Conservation (phyloP, 495 filamentous ascomycete species). For the Podospora anserina region DNA sequence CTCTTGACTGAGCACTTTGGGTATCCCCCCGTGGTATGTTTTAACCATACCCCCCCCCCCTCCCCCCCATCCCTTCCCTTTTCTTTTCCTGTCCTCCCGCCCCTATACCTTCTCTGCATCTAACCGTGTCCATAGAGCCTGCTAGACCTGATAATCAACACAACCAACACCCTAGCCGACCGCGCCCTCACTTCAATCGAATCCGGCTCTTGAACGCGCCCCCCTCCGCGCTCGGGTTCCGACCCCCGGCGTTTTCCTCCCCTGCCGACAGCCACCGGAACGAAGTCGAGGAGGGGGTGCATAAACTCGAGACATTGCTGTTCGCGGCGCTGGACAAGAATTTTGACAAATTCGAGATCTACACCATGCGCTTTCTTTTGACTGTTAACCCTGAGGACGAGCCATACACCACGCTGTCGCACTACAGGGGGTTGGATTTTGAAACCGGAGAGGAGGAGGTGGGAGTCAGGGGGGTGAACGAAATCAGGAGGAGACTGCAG, state of each 20-base stretch:
- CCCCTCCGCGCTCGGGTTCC: slow-evolving; percentile 75
- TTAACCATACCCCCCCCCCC: not conserved
- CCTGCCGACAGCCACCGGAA: slow-evolving; percentile 56
- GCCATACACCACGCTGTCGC: slow-evolving; percentile 72
- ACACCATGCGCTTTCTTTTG: slow-evolving; percentile 83
- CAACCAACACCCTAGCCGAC: slow-evolving; percentile 84
- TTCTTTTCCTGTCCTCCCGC: not conserved
- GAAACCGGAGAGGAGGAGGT: slow-evolving; percentile 7
- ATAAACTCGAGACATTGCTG: slow-evolving; percentile 92
- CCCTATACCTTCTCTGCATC: not conserved
- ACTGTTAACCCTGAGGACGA: slow-evolving; percentile 66
- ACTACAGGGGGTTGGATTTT: slow-evolving; percentile 66
- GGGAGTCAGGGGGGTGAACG: slow-evolving; percentile 58
- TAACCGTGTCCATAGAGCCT: slow-evolving; percentile 57
- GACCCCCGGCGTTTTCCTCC: slow-evolving; percentile 28
- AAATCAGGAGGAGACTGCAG: slow-evolving; percentile 70
- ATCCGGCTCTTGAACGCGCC: slow-evolving; percentile 65
- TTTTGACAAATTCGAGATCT: slow-evolving; percentile 95
- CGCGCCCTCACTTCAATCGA: slow-evolving; percentile 81
- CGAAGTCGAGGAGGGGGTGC: slow-evolving; percentile 86
- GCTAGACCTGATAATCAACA: slow-evolving; percentile 97
- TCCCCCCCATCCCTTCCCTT: not conserved
- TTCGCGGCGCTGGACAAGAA: slow-evolving; percentile 93
- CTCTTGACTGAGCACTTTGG: slow-evolving; percentile 94
- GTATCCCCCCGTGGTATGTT: slow-evolving; percentile 82